Base-by-base conservation (phyloP, 768 basidiomycete genomes). In the Psilocybe subaeruginosa region DNA sequence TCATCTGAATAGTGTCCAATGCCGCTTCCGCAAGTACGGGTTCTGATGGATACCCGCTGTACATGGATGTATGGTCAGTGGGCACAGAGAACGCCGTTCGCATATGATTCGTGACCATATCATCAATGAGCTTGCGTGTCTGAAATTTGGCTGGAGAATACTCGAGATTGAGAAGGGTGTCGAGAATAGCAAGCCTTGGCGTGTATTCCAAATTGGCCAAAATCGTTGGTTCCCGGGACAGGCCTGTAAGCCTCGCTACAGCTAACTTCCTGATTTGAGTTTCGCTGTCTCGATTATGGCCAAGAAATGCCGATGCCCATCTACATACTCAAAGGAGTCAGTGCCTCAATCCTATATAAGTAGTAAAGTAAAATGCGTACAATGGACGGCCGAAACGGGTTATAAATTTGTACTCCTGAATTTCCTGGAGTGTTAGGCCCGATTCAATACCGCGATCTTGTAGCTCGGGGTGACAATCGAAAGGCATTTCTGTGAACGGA, bases 101-200 rank as follows among this genome's bases (percentile, higher is more conserved):
- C 70, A 74, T 70, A 59, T 73, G 68, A 54, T 65, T 64, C 12
- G 62, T 69, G 8, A 75, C 70, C 35, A 73, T 41, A 4, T 2
- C 30, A 30, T 52, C 49, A 16, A 23, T 17, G 11, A 50, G 33
- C 12, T 46, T 47, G 9, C 64, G 35, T 9, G 29, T 49, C 45
- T 70, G 48, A 14, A 46, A 30, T 27, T 39, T 53, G 8, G 37
- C 59, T 17, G 64, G 61, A 17, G 63, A 43, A 54, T 56, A 66
- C 19, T 66, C 54, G 16, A 66, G 52, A 19, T 54, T 60, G 17
- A 66, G 53, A 19, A 61, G 63, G 27, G 52, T 59, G 35, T 64
- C 63, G 16, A 66, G 60, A 31, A 66, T 45, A 31, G 63, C 65
- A 16, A 66, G 52, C 37, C 37, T 39, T 39, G 37, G 29, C 1